Base-by-base conservation (phyloP, 148 eudicot species). In the Chenopodium album region DNA sequence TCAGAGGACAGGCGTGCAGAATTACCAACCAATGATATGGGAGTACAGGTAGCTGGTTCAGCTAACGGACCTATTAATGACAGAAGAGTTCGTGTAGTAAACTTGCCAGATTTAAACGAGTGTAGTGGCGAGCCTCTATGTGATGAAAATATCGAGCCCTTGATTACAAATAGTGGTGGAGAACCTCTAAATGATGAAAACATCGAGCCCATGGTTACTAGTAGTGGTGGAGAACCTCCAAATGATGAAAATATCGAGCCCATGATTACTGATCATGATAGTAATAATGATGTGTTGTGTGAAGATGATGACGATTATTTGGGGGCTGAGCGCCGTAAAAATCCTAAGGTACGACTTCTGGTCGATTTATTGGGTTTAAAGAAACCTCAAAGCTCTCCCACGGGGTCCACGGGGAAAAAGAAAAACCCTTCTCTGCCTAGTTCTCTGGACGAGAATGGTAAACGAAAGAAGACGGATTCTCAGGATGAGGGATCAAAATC, bases 341-440 rank as follows among this genome's bases (percentile, higher is more conserved):
- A 84, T 71, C 89, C 82, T 47, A 93, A 92, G 79, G 82, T 90
- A 65, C 92, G 98, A 75, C 79, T 86, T 47, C 73, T 93, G 79
- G 86, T 90, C 23, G 97, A 93, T 77, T 77, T 93, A 80, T 75
- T 91, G 81, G 83, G 78, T 22, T 79, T 82, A 26, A 81, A 86
- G 70, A 73, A 78, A 64, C 76, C 70, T 75, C 66, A 60, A 29
- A 63, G 28, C 62, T 76, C 66, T 56, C 79, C 79, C 44, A 75
- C 31, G 19, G 68, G 75, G 34, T 78, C 79, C 46, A 75, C 29
- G n/a, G 72, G 77, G 46, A 82, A 73, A 79, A 82, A 59, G 76
- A 79, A 83, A 69, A 77, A 41, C 48, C 66, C 73, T 77, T 75
- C 88, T 65, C 28, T 63, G 32, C 54, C 64, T 47, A 80, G 59